Conservation (phyloP, 2,329 filamentous ascomycete species). For the Calonectria pseudoreteaudii region DNA sequence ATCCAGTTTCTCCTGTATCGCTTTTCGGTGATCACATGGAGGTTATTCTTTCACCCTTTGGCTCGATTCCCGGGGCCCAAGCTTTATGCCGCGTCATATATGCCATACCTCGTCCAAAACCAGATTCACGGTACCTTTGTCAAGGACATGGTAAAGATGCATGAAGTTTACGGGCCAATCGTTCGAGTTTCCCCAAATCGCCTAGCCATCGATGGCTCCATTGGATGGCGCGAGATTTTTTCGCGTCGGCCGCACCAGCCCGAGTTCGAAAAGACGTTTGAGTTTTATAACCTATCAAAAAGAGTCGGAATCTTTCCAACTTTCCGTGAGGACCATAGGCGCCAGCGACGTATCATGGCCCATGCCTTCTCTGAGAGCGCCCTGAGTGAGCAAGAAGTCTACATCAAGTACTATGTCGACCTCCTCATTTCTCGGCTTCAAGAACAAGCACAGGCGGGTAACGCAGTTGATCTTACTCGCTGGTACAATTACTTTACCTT, state of each 20-base stretch:
- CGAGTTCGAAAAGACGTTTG: neutral
- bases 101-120: neutral
- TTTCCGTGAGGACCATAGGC: neutral
- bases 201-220: neutral
- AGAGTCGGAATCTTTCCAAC: neutral
- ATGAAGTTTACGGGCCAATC: neutral
- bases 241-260: neutral
- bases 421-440: neutral
- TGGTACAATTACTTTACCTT: slow-evolving; percentile 1
- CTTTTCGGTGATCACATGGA: neutral
- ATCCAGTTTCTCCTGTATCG: neutral
- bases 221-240: neutral
- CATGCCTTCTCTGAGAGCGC: neutral
- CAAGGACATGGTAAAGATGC: neutral
- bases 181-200: neutral
- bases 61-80: neutral
- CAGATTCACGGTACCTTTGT: neutral
- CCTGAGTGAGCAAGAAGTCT: neutral
- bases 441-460: neutral
- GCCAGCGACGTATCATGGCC: neutral
- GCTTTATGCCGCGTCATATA: neutral
- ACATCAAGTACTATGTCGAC: neutral
- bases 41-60: neutral
- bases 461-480: neutral
- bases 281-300: neutral